Evolutionary conservation across 2,329 filamentous ascomycete genomes (phyloP).

Genomic region (Aspergillus costaricaensis): DNA sequence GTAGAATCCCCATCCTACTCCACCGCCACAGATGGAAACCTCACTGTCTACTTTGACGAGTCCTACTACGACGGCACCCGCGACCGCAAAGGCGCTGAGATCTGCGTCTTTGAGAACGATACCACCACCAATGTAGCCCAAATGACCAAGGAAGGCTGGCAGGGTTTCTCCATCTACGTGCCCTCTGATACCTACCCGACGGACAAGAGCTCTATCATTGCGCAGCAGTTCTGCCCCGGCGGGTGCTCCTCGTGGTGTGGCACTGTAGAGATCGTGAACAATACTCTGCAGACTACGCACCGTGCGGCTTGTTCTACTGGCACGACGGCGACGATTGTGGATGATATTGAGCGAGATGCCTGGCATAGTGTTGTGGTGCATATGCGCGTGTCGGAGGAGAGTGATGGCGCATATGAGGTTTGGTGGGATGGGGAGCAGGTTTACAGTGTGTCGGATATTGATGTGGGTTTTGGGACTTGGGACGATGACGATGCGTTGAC

Average conservation of each 20-base stretch:
- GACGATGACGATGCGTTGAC: not conserved
- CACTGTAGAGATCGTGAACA: not conserved
- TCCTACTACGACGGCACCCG: not conserved
- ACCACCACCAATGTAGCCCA: not conserved
- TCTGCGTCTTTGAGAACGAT: slow-evolving; percentile 3
- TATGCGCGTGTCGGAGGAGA: not conserved
- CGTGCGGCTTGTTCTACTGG: not conserved
- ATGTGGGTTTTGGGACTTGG: slow-evolving; percentile 5
- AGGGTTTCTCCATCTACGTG: slow-evolving; percentile 1
- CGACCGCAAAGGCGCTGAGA: slow-evolving; percentile 1
- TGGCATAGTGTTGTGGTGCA: slow-evolving; percentile 1
- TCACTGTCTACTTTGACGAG: not conserved
- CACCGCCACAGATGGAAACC: not conserved
- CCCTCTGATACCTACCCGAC: not conserved
- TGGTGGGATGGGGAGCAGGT: slow-evolving; percentile 9
- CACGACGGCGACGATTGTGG: not conserved
- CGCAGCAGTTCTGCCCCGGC: slow-evolving; percentile 8
- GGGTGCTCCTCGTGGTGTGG: slow-evolving; percentile 7
- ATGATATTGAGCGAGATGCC: not conserved
- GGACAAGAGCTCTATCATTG: slow-evolving; percentile 5
- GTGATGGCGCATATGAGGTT: slow-evolving; percentile 2
- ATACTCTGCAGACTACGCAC: slow-evolving; percentile 1
- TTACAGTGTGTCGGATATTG: not conserved
- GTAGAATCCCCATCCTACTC: not conserved
- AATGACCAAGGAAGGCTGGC: slow-evolving; percentile 9